Evolutionary conservation across 768 basidiomycete genomes (phyloP), one percentile per base, ranked within the genome.

Genomic region (Royoungia palumana): DNA sequence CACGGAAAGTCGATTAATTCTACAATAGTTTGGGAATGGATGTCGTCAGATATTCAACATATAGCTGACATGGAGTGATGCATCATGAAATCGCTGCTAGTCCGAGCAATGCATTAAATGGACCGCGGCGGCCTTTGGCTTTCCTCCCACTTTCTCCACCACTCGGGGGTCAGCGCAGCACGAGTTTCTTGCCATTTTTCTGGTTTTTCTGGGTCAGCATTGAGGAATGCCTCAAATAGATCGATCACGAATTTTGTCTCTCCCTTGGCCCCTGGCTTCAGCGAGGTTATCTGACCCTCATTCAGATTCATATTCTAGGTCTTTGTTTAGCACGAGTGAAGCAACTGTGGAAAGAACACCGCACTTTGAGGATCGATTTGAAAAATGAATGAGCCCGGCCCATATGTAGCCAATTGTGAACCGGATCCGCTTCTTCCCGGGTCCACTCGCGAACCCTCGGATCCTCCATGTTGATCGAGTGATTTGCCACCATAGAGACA

Each of bases 1-100:
- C 85, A 28, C 72, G 86, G 59, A 88, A 88, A 70, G 75, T 88
- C 34, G 85, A 88, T 69, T 87, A 67, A 49, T 43, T 19, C 42
- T 53, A 55, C 57, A 55, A 41, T 51, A 36, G 8, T 35, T 60
- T 50, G 17, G 40, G 30, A 53, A 37, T 21, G 41, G 36, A 24
- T 40, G 39, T 54, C 41, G 34, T n/a, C 60, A 54, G 57, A 51
- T 61, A 67, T 64, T 20, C 38, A 17, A 24, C 40, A 17, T 32
- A 17, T 6, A 36, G 20, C 43, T 38, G 34, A 51, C 34, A 41
- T 28, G 40, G 22, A 27, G 30, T 32, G 30, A 14, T 32, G 13
- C 30, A 32, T 14, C 39, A 40, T 41, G 16, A 14, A n/a, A 37
- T 7, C n/a, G 13, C 7, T 10, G 21, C 21, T 36, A 24, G 21